phyloP scores from a whole-genome alignment of 495 filamentous ascomycete genomes.

The Haplographium delicatum region DNA sequence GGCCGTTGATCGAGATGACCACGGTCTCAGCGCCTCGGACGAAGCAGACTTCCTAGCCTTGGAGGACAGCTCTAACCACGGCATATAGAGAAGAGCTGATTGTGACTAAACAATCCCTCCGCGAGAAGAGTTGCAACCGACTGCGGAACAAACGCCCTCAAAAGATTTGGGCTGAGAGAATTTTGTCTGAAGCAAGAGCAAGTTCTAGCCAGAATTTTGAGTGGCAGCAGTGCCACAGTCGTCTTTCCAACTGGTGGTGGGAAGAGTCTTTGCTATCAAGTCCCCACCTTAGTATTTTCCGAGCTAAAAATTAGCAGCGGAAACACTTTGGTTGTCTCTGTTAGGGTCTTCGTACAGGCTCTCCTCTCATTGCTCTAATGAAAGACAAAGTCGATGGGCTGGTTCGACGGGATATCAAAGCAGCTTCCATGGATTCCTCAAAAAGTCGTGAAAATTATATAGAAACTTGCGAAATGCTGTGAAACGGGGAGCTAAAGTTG shows the following conservation, averaged over 20 bases:
- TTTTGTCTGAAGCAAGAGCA: slow-evolving; percentile 51
- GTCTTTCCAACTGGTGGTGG: slow-evolving; percentile 58
- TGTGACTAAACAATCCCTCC: background rate
- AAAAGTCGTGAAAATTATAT: slow-evolving; percentile 41
- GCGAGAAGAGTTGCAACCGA: slow-evolving; percentile 17
- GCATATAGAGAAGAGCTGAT: slow-evolving; percentile 10
- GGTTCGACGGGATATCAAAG: slow-evolving; percentile 38
- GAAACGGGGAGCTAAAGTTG: slow-evolving; percentile 40
- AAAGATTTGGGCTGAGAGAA: slow-evolving; percentile 38
- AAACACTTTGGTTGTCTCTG: slow-evolving; percentile 49
- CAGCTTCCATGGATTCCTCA: slow-evolving; percentile 49
- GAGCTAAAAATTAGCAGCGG: slow-evolving; percentile 33
- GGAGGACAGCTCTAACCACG: background rate
- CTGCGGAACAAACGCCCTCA: slow-evolving; percentile 32
- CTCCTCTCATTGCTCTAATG: slow-evolving; percentile 53
- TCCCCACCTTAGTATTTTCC: slow-evolving; percentile 50
- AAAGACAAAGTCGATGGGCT: slow-evolving; percentile 55
- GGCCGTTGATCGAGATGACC: background rate
- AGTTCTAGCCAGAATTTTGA: slow-evolving; percentile 43
- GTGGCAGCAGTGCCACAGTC: slow-evolving; percentile 44
- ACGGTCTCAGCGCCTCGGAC: slow-evolving; percentile 10
- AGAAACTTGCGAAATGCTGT: slow-evolving; percentile 39
- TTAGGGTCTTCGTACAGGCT: no score
- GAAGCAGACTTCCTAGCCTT: slow-evolving; percentile 18
- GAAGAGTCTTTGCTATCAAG: slow-evolving; percentile 53